phyloP scores from a whole-genome alignment of 208 protist genomes.

The Lotmaria passim region DNA sequence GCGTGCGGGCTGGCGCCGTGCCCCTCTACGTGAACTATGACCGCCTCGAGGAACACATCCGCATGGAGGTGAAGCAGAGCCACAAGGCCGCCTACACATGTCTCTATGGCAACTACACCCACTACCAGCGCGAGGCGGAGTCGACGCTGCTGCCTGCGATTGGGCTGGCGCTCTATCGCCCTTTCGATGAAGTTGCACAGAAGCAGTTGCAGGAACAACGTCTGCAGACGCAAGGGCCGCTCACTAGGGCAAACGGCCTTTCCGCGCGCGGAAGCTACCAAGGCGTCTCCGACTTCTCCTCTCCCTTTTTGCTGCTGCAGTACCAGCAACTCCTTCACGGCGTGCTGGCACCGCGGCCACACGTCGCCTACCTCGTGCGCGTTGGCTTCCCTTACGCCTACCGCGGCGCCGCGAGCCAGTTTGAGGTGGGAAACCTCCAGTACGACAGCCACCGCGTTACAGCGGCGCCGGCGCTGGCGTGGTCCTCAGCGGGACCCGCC shows the following conservation, averaged over 20 bases:
- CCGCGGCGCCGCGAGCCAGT: constrained; percentile 17
- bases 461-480: constrained; percentile 25
- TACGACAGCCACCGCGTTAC: constrained; percentile 39
- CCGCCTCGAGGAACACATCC: constrained; percentile 45
- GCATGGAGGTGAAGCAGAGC: constrained; percentile 46
- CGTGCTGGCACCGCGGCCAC: constrained; percentile 24
- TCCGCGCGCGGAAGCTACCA: neutral
- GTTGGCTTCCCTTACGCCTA: constrained; percentile 41
- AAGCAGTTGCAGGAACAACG: constrained; percentile 29
- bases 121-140: constrained; percentile 43
- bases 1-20: constrained; percentile 31
- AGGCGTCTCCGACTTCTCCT: constrained; percentile 21
- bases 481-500: neutral
- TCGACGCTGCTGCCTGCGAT: constrained; percentile 36
- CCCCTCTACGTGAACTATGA: constrained; percentile 48
- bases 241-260: neutral
- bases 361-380: constrained; percentile 37
- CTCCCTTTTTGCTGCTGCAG: constrained; percentile 36
- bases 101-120: constrained; percentile 48
- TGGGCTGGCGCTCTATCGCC: constrained; percentile 46
- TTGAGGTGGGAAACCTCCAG: constrained; percentile 17
- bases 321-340: constrained; percentile 48
- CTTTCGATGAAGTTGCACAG: constrained; percentile 40
- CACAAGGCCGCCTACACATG: constrained; percentile 63
- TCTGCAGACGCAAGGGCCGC: constrained; percentile 7